These are phyloP conservation scores for Candida sithepensis DNA, from an alignment of 805 yeast genomes.

Conservation along the genomic window DNA sequence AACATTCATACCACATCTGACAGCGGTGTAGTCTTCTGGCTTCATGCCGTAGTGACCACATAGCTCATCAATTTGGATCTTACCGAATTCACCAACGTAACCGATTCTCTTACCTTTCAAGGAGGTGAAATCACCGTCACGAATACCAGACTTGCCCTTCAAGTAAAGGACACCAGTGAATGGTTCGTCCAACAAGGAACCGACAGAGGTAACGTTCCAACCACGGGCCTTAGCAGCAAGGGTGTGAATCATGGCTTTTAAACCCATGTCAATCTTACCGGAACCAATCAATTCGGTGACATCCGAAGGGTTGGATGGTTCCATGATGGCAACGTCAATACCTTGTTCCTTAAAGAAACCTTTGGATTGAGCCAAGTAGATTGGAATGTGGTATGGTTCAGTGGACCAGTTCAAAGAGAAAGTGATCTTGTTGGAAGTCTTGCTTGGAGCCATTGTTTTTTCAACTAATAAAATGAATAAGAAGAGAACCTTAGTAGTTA, in stretches of 20 bases:
- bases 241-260: slow-evolving; percentile 59
- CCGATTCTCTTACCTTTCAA: slow-evolving; percentile 53
- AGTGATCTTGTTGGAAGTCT: slow-evolving; percentile 43
- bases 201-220: slow-evolving; percentile 53
- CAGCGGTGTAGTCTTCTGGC: slow-evolving; percentile 53
- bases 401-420: slow-evolving; percentile 53
- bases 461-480: too few relatives aligned
- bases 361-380: slow-evolving; percentile 45
- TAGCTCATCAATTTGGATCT: slow-evolving; percentile 54
- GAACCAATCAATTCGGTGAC: slow-evolving; percentile 55
- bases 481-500: background rate
- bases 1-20: slow-evolving; percentile 58
- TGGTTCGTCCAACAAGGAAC: slow-evolving; percentile 53
- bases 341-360: slow-evolving; percentile 51
- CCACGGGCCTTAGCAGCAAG: slow-evolving; percentile 59
- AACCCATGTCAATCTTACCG: slow-evolving; percentile 56
- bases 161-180: slow-evolving; percentile 53
- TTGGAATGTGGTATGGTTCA: slow-evolving; percentile 53
- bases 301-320: slow-evolving; percentile 56
- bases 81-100: slow-evolving; percentile 58
- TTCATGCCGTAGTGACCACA: slow-evolving; percentile 54
- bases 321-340: slow-evolving; percentile 47
- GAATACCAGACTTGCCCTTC: slow-evolving; percentile 40
- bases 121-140: slow-evolving; percentile 47
- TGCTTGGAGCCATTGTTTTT: slow-evolving; percentile 1